Evolutionary conservation across 306 rosid genomes (phyloP), one percentile per base, ranked within the genome.

Genomic region (Glycine latifolia): DNA sequence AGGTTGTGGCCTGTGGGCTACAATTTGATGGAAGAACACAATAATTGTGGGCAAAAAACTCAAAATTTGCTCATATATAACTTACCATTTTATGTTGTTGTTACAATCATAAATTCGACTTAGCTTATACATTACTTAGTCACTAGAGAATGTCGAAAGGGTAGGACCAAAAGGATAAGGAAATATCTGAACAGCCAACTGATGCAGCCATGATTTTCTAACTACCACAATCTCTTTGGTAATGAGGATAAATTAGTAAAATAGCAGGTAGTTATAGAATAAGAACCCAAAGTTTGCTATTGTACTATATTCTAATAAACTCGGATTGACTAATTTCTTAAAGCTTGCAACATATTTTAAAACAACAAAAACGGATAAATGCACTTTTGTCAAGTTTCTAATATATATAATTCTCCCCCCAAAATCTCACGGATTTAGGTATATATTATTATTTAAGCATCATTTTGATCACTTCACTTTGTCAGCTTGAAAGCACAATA

Each of bases 181-280:
- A 49, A 79, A 63, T 20, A 54, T 86, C 17, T 55, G 7, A 39
- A 56, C 73, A 60, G 69, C 56, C 77, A 85, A 76, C 81, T 68
- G 26, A 58, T 52, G 50, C 52, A 39, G 52, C 79, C 82, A 61
- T 60, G 75, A 65, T 61, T 77, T 83, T 77, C 60, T 66, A 62
- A 62, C 60, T 43, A 49, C 20, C 78, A 46, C 52, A 20, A 69
- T 49, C 58, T 41, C 20, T 17, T 15, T 3, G 39, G 20, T n/a
- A 55, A 44, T 61, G 35, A 62, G 69, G 62, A 53, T 77, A 69
- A 33, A 53, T 31, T 20, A 78, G 76, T 46, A 54, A 77, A 58
- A 48, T 17, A 59, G 15, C 72, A 43, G 62, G 46, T 20, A 46
- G 70, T 5, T 15, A 35, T 11, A n/a, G 66, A 71, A 35, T 35